Evolutionary conservation across 2,329 filamentous ascomycete genomes (phyloP).

Genomic region (Chaetothyriales sp.): DNA sequence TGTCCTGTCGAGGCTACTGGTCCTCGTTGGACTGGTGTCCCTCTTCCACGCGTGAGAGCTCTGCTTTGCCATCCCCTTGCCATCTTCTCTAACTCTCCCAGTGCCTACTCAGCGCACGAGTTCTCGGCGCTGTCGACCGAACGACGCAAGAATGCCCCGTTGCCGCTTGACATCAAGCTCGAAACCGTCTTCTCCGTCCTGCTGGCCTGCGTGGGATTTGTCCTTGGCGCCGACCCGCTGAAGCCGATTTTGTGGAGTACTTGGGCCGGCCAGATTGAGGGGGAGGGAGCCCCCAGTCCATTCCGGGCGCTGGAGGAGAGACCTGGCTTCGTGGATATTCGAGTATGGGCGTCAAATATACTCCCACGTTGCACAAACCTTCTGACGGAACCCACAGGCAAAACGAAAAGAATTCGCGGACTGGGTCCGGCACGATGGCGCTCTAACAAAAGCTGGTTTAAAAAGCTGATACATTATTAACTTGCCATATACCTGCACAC

Average conservation of each 20-base stretch:
- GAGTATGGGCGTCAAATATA: slow-evolving; percentile 36
- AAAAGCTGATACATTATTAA: background rate
- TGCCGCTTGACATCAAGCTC: slow-evolving; percentile 76
- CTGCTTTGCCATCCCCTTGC: slow-evolving; percentile 4
- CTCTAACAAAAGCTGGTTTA: background rate
- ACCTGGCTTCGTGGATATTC: slow-evolving; percentile 75
- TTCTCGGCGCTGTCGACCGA: slow-evolving; percentile 53
- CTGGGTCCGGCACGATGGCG: slow-evolving; percentile 37
- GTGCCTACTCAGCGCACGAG: slow-evolving; percentile 93
- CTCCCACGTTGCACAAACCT: slow-evolving; percentile 1
- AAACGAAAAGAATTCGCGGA: slow-evolving; percentile 64
- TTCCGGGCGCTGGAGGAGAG: slow-evolving; percentile 67
- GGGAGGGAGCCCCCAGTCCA: slow-evolving; percentile 60
- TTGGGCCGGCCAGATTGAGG: slow-evolving; percentile 60
- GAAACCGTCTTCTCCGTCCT: slow-evolving; percentile 73
- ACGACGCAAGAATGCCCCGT: slow-evolving; percentile 22
- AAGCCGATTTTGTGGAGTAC: slow-evolving; percentile 78
- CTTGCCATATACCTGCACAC: background rate
- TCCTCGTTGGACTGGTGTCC: slow-evolving; percentile 61
- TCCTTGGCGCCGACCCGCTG: slow-evolving; percentile 61
- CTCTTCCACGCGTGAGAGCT: slow-evolving; percentile 65
- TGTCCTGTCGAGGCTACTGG: slow-evolving; percentile 56
- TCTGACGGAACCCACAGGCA: slow-evolving; percentile 23
- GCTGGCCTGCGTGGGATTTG: slow-evolving; percentile 69
- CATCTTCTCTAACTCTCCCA: slow-evolving; percentile 28